Base-by-base conservation (phyloP, 257 asterid genomes). In the Scutellaria baicalensis region DNA sequence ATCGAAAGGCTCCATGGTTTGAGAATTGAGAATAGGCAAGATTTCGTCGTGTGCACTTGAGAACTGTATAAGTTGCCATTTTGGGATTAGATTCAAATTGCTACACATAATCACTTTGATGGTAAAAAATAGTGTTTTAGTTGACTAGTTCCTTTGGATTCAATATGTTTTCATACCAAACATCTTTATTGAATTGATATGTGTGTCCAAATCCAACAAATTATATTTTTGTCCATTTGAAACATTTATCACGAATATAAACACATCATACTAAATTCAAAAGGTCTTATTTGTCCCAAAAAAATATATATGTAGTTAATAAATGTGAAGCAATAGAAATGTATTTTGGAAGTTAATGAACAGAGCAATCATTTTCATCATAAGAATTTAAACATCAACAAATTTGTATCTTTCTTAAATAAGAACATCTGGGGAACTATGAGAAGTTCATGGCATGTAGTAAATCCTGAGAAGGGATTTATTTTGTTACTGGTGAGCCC, bases 381-480 rank as follows among this genome's bases (percentile, higher is more conserved):
- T 16, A 27, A 42, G 42, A 39, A 39, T 38, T 36, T 38, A 56
- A 61, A 62, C 18, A 13, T 6, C 6, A n/a, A 18, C 17, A 14
- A 33, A 6, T 18, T 14, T 21, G 8, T 35, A 5, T 38, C 42
- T 21, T 42, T 47, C 27, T 56, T 64, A 61, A 69, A 48, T 44
- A 64, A 18, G 31, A 73, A 17, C 50, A 49, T 14, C 33, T 6
- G 33, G 10, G 31, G 12, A 62, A 62, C 64, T 55, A 54, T 43
- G 16, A 27, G 18, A 52, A 50, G 39, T 64, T 71, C 75, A 81
- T 84, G 79, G 61, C 74, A 70, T 59, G 43, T 16, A 62, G 75
- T 70, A 74, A 83, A 87, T 79, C 94, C 85, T 82, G 10, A 81
- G 85, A 38, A 71, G 79, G 87, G 84, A 87, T 83, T 75, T 59